Conservation (phyloP, 192 early-diverging fungal species). For the Coemansia interrupta region DNA sequence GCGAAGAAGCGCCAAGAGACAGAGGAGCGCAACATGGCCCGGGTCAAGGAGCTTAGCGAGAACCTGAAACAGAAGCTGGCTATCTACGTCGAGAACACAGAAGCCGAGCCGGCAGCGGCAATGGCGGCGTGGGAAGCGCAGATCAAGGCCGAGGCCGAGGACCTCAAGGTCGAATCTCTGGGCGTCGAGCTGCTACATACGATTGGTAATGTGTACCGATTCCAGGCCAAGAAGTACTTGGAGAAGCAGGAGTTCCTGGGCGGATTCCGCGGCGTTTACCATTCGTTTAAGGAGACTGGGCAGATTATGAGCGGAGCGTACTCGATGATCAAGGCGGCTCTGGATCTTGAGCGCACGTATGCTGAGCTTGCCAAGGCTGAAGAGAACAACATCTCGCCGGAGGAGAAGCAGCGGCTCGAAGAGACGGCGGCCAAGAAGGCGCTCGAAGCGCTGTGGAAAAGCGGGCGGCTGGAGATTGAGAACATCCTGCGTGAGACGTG, state of each 20-base stretch:
- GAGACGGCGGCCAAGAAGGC: slow-evolving; percentile 74
- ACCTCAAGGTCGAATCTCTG: slow-evolving; percentile 83
- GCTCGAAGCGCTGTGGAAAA: slow-evolving; percentile 87
- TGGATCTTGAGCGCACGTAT: slow-evolving; percentile 91
- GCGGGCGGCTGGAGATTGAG: slow-evolving; percentile 92
- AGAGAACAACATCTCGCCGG: slow-evolving; percentile 68
- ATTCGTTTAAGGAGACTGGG: slow-evolving; percentile 79
- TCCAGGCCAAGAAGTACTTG: slow-evolving; percentile 84
- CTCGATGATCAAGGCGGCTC: slow-evolving; percentile 83
- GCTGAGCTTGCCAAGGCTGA: slow-evolving; percentile 86
- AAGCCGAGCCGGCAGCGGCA: slow-evolving; percentile 55
- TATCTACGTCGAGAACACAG: slow-evolving; percentile 66
- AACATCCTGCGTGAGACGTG: slow-evolving; percentile 89
- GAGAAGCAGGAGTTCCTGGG: slow-evolving; percentile 69
- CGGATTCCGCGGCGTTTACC: slow-evolving; percentile 63
- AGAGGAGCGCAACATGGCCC: slow-evolving; percentile 55
- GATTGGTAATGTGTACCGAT: slow-evolving; percentile 85
- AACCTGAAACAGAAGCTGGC: slow-evolving; percentile 75
- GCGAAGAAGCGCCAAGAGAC: slow-evolving; percentile 63
- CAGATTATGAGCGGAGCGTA: slow-evolving; percentile 90
- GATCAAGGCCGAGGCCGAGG: slow-evolving; percentile 77
- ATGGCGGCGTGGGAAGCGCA: slow-evolving; percentile 65
- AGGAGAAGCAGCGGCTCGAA: slow-evolving; percentile 65
- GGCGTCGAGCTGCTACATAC: slow-evolving; percentile 91
- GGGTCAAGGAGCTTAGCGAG: slow-evolving; percentile 68